Evolutionary conservation across 495 filamentous ascomycete genomes (phyloP), one percentile per base, ranked within the genome.

Genomic region (Xylaria nigripes): DNA sequence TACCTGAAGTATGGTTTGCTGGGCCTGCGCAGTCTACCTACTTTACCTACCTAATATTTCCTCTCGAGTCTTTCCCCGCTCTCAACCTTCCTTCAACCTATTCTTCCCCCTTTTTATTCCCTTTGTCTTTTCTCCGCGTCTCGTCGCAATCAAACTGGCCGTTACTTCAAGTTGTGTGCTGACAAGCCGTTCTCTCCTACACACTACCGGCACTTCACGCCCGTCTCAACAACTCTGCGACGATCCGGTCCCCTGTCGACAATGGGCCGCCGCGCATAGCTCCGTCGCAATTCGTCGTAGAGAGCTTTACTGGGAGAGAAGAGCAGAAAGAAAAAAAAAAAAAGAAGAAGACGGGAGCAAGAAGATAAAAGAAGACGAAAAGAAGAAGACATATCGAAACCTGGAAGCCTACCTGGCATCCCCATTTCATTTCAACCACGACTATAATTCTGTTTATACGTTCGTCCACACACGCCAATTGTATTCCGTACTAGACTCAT

Each of bases 231-330:
- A 36, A 46, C 46, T 38, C 40, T 38, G 53, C 45, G 53, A 55
- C 53, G 53, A 57, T 41, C 50, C 54, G 50, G 21, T 52, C 48
- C 51, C 23, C 54, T 58, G 24, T 53, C 48, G 50, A 67, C 61
- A 36, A 67, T 67, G 64, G 61, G 64, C 64, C 51, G 29, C 58
- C 57, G 57, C 64, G 55, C 58, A 62, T 67, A 64, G 53, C 59
- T 54, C 57, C 57, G 64, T 66, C 61, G 64, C 59, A 61, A 56
- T 29, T 24, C 46, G 54, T 57, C 54, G 54, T 46, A 50, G 54
- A 36, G 38, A 38, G 32, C 43, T 58, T 22, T 44, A 34, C 27
- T 29, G 43, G 55, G 40, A 49, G 42, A 48, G 45, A 54, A 54
- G 50, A 48, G 22, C 45, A 58, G 50, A 50, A 49, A 57, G 55